Evolutionary conservation across 1,284 basidiomycete species (phyloP).

Genomic region (Fomitiporia mediterranea): DNA sequence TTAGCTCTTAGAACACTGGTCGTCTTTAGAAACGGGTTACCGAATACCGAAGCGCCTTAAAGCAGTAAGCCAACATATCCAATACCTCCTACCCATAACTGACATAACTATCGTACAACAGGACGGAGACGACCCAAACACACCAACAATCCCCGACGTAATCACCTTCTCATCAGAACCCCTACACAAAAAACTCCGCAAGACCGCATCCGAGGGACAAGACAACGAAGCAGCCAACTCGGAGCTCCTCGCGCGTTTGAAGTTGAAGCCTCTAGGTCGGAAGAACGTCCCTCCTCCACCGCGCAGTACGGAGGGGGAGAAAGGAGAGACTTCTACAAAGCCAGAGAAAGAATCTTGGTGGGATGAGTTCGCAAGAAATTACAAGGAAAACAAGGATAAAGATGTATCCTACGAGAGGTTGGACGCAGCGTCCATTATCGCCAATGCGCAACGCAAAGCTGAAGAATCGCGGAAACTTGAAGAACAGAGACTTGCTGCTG

Average conservation of each 20-base stretch:
- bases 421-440: background rate
- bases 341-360: background rate
- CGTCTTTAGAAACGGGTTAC: constrained; percentile 68
- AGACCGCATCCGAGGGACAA: constrained; percentile 5
- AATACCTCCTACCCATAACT: constrained; percentile 23
- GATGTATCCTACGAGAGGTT: background rate
- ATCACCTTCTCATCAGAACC: constrained; percentile 27
- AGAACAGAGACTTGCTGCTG: constrained; percentile 5
- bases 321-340: background rate
- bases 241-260: background rate
- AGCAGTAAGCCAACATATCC: constrained; percentile 32
- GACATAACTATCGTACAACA: constrained; percentile 24
- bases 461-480: background rate
- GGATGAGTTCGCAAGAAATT: background rate
- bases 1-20: constrained; percentile 72
- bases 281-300: background rate
- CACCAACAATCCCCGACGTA: constrained; percentile 20
- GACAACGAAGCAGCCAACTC: background rate
- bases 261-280: background rate
- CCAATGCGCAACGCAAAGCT: background rate
- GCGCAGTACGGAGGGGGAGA: background rate
- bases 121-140: constrained; percentile 28
- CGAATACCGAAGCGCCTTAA: constrained; percentile 77
- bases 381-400: background rate
- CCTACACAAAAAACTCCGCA: constrained; percentile 31